Percentiles rank a stretch among this genome's conserved stretches.
Evolutionary conservation across 192 early-diverging fungal species (phyloP).

Genomic region (Coemansia sp.): DNA sequence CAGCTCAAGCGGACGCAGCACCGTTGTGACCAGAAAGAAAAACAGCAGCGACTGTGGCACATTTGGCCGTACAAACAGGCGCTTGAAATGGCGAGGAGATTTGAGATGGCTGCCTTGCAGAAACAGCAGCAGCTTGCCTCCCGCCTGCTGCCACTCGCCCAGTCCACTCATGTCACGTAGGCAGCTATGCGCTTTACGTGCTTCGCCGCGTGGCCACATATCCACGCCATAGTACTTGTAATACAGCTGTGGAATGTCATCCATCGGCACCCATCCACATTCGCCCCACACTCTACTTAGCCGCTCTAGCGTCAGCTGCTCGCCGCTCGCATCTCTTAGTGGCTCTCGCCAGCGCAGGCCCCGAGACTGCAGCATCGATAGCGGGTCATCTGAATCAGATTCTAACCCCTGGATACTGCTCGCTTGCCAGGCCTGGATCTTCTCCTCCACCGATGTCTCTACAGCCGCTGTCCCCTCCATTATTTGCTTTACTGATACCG

Average conservation of each 20-base stretch:
- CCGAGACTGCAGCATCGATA: constrained; percentile 3
- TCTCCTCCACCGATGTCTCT: constrained; percentile 16
- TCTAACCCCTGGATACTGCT: background rate
- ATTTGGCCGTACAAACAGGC: constrained; percentile 13
- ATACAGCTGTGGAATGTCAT: constrained; percentile 17
- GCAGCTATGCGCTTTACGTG: background rate
- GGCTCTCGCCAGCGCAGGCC: background rate
- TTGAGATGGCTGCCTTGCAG: constrained; percentile 22
- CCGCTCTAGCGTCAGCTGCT: constrained; percentile 12
- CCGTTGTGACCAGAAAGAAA: constrained; percentile 35
- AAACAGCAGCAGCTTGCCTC: constrained; percentile 17
- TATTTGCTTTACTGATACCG: constrained; percentile 25
- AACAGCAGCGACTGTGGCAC: constrained; percentile 23
- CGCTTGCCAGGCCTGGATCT: constrained; percentile 21
- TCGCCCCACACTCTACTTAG: constrained; percentile 26
- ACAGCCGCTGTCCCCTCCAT: background rate
- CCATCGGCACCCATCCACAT: constrained; percentile 34
- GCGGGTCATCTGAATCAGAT: constrained; percentile 6
- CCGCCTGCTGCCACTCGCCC: constrained; percentile 8
- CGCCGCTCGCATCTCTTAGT: constrained; percentile 7
- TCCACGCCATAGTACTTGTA: background rate
- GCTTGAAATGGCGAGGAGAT: constrained; percentile 2
- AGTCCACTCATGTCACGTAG: constrained; percentile 7
- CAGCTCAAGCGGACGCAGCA: constrained; percentile 18
- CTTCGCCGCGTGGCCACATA: constrained; percentile 10